A percentile compares a stretch with the other conserved stretches of the same genome.
These are phyloP conservation scores for Ophiorrhiza pumila DNA, from an alignment of 257 asterid genomes.

Conservation along the genomic window DNA sequence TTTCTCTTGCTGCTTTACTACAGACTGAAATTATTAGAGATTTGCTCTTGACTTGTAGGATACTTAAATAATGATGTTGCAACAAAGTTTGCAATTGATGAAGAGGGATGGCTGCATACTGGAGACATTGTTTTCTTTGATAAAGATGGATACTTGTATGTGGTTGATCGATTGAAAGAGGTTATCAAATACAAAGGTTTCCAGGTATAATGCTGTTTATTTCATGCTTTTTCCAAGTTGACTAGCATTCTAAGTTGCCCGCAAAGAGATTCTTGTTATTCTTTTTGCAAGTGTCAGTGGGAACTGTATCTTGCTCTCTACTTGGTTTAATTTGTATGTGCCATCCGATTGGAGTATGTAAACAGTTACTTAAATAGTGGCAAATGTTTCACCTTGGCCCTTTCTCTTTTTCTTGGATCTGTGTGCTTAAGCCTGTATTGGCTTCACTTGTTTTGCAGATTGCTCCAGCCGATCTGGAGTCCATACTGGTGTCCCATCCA, in stretches of 20 bases:
- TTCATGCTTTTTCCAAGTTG: neutral
- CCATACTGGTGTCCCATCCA: slow-evolving; percentile 57
- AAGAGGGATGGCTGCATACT: slow-evolving; percentile 79
- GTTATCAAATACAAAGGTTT: slow-evolving; percentile 82
- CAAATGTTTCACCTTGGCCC: neutral
- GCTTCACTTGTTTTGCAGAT: slow-evolving; percentile 40
- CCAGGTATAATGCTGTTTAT: slow-evolving; percentile 47
- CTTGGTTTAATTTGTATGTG: neutral
- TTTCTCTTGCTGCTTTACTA: neutral
- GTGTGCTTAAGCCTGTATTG: slow-evolving; percentile 1
- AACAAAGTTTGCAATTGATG: slow-evolving; percentile 48
- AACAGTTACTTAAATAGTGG: neutral
- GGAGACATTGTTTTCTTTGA: slow-evolving; percentile 84
- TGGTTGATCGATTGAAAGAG: slow-evolving; percentile 82
- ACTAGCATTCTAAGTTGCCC: neutral
- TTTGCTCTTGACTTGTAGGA: slow-evolving; percentile 37
- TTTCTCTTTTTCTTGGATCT: neutral
- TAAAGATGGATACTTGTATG: slow-evolving; percentile 62
- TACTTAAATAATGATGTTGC: slow-evolving; percentile 65
- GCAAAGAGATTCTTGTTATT: too few species aligned
- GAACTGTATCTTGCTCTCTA: neutral
- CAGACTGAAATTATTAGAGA: neutral
- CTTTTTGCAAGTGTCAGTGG: neutral
- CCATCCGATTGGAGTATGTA: neutral
- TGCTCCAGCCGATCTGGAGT: slow-evolving; percentile 91